Conservation (phyloP, 768 basidiomycete species). For the Fomitopsis pulvina region DNA sequence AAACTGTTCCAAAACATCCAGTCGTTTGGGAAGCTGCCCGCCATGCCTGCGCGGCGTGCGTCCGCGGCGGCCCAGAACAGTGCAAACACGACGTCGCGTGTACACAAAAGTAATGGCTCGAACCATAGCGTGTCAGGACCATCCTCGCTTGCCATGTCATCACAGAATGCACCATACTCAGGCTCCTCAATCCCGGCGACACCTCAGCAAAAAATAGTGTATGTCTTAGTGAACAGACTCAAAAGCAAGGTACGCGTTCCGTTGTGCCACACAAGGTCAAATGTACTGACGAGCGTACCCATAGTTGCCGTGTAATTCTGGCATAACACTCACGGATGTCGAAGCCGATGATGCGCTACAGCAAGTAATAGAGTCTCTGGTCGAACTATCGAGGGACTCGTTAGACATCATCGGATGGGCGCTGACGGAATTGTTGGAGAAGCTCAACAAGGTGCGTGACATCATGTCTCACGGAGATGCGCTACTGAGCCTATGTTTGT, state of each 20-base stretch:
- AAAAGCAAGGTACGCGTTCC: conserved; percentile 58
- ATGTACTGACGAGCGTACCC: not conserved
- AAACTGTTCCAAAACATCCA: not conserved
- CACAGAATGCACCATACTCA: conserved; percentile 26
- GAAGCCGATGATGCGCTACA: conserved; percentile 73
- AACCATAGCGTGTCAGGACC: conserved; percentile 21
- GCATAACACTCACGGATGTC: conserved; percentile 60
- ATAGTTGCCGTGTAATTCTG: conserved; percentile 84
- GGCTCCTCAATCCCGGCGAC: conserved; percentile 30
- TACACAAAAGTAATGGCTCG: conserved; percentile 61
- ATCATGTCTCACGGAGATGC: not conserved
- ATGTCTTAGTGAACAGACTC: conserved; percentile 72
- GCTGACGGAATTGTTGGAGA: conserved; percentile 71
- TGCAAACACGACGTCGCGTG: conserved; percentile 34
- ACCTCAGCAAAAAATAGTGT: conserved; percentile 78
- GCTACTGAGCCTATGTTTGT: not conserved
- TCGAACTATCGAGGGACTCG: conserved; percentile 73
- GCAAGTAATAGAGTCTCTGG: conserved; percentile 70
- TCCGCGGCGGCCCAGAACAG: conserved; percentile 45
- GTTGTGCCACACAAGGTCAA: conserved; percentile 7
- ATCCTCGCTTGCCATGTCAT: conserved; percentile 6
- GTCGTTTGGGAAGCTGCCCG: not conserved
- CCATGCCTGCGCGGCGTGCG: conserved; percentile 51
- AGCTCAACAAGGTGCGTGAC: conserved; percentile 63
- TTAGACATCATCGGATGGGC: conserved; percentile 77